phyloP scores from a whole-genome alignment of 176 grass and related monocot species.

The Oryza brachyantha region DNA sequence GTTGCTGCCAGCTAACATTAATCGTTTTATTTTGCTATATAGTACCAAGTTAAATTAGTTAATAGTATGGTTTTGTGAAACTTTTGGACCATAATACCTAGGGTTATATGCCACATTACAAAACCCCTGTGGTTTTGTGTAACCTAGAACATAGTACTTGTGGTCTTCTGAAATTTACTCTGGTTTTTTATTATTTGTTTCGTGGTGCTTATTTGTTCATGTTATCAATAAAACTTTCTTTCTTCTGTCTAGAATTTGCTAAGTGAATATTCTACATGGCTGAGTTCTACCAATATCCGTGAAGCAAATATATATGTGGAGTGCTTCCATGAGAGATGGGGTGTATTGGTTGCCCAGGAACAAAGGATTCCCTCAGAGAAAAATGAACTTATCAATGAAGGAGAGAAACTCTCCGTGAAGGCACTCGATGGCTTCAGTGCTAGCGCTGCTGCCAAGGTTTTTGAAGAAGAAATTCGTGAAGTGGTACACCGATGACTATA shows the following conservation, averaged over 20 bases:
- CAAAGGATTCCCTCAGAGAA: slow-evolving; percentile 37
- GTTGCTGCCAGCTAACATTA: too few species aligned
- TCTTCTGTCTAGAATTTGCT: slow-evolving; percentile 63
- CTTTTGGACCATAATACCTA: too few species aligned
- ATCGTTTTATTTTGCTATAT: too few species aligned
- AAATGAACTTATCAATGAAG: slow-evolving; percentile 36
- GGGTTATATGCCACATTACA: too few species aligned
- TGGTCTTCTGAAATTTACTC: too few species aligned
- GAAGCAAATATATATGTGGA: slow-evolving; percentile 82
- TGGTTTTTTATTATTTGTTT: slow-evolving; percentile 14
- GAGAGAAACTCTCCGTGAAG: slow-evolving; percentile 50
- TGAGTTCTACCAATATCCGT: slow-evolving; percentile 61
- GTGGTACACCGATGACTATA: slow-evolving; percentile 49
- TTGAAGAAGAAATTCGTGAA: slow-evolving; percentile 91
- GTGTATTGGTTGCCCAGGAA: slow-evolving; percentile 47
- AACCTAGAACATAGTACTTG: too few species aligned
- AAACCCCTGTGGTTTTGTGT: too few species aligned
- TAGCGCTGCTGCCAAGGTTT: slow-evolving; percentile 68
- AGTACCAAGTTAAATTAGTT: too few species aligned
- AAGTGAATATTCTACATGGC: slow-evolving; percentile 69
- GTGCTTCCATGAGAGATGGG: slow-evolving; percentile 56
- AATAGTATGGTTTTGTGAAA: too few species aligned
- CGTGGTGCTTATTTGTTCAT: slow-evolving; percentile 27
- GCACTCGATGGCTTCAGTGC: slow-evolving; percentile 66
- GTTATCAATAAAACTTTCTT: background rate